Evolutionary conservation across 169 alveolate genomes (phyloP).

Genomic region (Condylostoma magnum): DNA sequence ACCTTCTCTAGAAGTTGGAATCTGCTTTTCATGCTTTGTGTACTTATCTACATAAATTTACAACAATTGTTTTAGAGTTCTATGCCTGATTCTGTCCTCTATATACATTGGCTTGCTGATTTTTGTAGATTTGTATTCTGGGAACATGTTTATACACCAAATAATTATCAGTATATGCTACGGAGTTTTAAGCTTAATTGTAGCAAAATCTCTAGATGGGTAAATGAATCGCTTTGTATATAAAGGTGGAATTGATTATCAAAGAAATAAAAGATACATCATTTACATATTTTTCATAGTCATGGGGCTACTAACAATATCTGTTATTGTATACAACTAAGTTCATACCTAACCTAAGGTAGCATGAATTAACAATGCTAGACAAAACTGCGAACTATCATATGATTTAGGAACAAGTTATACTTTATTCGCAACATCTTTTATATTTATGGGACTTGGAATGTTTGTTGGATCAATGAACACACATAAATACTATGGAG

Average conservation of each 20-base stretch:
- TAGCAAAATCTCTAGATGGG: background rate
- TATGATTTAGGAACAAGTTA: background rate
- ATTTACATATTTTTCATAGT: background rate
- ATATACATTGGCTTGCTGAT: background rate
- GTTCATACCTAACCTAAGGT: background rate
- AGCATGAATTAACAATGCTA: constrained; percentile 5
- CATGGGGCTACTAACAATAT: background rate
- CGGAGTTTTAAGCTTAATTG: background rate
- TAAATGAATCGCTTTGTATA: background rate
- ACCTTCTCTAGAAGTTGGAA: background rate
- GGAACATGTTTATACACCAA: constrained; percentile 27
- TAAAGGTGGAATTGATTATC: background rate
- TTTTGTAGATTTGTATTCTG: background rate
- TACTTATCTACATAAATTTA: no score
- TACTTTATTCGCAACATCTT: background rate
- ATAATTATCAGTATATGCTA: background rate
- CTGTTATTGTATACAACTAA: background rate
- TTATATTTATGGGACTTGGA: constrained; percentile 4
- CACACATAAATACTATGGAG: background rate
- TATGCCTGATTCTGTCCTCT: background rate
- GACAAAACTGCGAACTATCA: background rate
- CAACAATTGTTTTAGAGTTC: constrained; percentile 4
- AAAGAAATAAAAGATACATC: background rate
- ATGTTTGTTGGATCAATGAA: background rate
- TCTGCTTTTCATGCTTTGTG: no score